Conservation (phyloP, 2,329 filamentous ascomycete genomes). For the Pseudogymnoascus sp. region DNA sequence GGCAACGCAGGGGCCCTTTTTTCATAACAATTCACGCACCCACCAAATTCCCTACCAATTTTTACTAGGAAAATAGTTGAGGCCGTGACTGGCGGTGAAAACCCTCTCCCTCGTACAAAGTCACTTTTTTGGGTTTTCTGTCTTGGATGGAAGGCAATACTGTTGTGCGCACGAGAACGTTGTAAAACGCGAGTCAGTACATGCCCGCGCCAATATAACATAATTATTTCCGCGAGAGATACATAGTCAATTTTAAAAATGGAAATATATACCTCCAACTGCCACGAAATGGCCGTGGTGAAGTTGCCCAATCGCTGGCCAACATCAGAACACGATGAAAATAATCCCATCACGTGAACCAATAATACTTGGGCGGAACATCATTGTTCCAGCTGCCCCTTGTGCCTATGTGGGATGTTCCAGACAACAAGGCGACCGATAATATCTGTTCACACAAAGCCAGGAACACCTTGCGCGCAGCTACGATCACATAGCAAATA, state of each 20-base stretch:
- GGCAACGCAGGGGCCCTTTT: background rate
- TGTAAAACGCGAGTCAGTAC: background rate
- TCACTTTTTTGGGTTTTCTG: background rate
- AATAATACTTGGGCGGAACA: background rate
- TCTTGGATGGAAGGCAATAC: background rate
- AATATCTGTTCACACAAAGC: slow-evolving; percentile 4
- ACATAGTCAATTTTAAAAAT: background rate
- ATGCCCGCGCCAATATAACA: background rate
- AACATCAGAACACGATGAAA: background rate
- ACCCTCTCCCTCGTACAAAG: background rate
- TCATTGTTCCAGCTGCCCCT: slow-evolving; percentile 6
- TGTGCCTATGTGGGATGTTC: slow-evolving; percentile 5
- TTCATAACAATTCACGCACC: background rate
- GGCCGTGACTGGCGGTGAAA: slow-evolving; percentile 4
- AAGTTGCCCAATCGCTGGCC: background rate
- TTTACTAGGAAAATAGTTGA: background rate
- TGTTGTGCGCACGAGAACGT: background rate
- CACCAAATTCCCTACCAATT: background rate
- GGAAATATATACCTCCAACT: background rate
- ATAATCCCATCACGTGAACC: background rate
- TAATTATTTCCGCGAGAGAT: background rate
- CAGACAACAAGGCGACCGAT: slow-evolving; percentile 6
- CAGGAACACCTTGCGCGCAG: slow-evolving; percentile 4
- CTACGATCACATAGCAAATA: slow-evolving; percentile 14
- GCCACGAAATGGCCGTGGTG: background rate